These are phyloP conservation scores for Cubamyces sp. DNA, from an alignment of 768 basidiomycete species.

Conservation along the genomic window DNA sequence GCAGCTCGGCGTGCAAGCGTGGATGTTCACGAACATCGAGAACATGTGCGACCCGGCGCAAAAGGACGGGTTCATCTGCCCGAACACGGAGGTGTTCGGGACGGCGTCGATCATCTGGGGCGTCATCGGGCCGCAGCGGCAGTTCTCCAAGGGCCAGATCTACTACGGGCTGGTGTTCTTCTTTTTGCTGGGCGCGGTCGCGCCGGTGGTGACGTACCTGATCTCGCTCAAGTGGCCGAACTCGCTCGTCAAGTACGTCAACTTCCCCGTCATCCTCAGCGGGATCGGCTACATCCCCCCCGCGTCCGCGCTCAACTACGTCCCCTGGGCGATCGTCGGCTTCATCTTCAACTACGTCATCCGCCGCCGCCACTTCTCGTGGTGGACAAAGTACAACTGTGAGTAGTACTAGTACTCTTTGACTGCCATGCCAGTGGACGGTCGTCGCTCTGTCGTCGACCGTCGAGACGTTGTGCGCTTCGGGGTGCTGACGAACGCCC, in stretches of 20 bases:
- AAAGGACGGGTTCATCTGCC: constrained; percentile 71
- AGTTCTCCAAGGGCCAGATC: constrained; percentile 68
- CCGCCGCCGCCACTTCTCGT: constrained; percentile 68
- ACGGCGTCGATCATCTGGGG: constrained; percentile 77
- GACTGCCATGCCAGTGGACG: too few species aligned
- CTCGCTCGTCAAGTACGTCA: constrained; percentile 63
- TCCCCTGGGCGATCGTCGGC: constrained; percentile 75
- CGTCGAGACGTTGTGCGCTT: too few species aligned
- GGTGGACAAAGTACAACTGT: constrained; percentile 86
- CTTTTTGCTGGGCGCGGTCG: constrained; percentile 75
- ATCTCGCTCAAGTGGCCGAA: constrained; percentile 65
- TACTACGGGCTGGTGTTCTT: constrained; percentile 59
- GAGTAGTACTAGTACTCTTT: constrained; percentile 22
- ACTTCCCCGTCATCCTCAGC: constrained; percentile 59
- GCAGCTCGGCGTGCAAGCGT: constrained; percentile 76
- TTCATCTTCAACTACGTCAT: constrained; percentile 81
- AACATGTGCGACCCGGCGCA: constrained; percentile 60
- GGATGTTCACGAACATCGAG: constrained; percentile 74
- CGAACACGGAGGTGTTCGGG: constrained; percentile 71
- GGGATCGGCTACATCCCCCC: constrained; percentile 78
- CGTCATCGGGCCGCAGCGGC: constrained; percentile 75
- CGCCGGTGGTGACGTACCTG: constrained; percentile 59
- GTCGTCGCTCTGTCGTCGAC: too few species aligned
- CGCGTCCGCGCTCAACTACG: constrained; percentile 86
- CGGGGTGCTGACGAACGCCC: neutral